Evolutionary conservation across 176 grass and related monocot species (phyloP).

Genomic region (Urochloa ruziziensis): DNA sequence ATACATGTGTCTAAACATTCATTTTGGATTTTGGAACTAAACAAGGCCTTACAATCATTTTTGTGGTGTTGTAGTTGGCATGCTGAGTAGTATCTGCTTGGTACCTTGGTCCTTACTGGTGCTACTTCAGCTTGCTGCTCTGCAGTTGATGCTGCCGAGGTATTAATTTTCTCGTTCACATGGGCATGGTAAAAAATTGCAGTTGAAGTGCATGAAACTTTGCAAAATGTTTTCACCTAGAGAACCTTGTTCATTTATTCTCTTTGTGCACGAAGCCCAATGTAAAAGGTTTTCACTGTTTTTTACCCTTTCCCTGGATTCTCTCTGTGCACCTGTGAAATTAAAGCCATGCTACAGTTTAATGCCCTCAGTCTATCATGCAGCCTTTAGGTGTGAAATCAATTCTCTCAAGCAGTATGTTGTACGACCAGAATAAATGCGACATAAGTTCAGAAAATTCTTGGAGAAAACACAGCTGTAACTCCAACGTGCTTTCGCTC

Average conservation of each 20-base stretch:
- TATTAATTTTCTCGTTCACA: background rate
- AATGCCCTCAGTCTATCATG: background rate
- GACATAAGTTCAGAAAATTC: background rate
- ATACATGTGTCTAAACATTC: too few species aligned
- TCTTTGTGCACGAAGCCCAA: too few species aligned
- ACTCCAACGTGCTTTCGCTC: background rate
- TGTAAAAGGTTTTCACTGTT: too few species aligned
- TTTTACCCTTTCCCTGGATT: too few species aligned
- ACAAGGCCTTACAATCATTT: conserved; percentile 15
- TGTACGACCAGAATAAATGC: conserved; percentile 8
- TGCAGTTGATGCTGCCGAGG: background rate
- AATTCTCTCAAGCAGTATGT: conserved; percentile 1
- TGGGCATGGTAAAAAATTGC: background rate
- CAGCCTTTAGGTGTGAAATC: conserved; percentile 8
- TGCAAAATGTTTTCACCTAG: too few species aligned
- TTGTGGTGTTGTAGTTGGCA: conserved; percentile 2
- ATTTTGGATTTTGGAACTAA: too few species aligned
- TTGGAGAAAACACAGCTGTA: background rate
- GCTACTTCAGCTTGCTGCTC: background rate
- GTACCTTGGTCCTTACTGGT: background rate
- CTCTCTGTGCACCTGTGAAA: background rate
- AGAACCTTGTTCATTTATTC: too few species aligned
- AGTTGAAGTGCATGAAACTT: too few species aligned
- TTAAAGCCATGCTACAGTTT: background rate
- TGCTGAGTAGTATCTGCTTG: background rate